A percentile compares a stretch with the other conserved stretches of the same genome.
Conservation (phyloP, 2,329 filamentous ascomycete species). For the Calonectria hawksworthii region DNA sequence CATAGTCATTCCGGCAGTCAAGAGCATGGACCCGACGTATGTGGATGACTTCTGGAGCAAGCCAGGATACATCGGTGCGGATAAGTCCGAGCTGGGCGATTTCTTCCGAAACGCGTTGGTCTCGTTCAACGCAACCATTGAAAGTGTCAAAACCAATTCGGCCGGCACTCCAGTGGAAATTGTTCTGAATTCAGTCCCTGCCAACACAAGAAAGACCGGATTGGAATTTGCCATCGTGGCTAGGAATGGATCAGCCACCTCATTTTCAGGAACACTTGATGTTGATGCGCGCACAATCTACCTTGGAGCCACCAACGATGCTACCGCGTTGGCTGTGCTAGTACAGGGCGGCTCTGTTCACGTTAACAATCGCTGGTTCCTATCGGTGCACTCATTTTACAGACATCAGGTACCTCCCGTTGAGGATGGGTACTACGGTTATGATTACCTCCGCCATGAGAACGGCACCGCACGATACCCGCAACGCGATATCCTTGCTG, state of each 20-base stretch:
- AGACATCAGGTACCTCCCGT: constrained; percentile 29
- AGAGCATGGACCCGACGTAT: constrained; percentile 28
- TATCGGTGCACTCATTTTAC: constrained; percentile 30
- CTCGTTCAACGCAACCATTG: constrained; percentile 4
- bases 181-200: neutral
- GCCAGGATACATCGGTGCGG: constrained; percentile 31
- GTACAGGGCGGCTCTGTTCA: constrained; percentile 7
- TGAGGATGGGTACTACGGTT: constrained; percentile 31
- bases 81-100: constrained; percentile 23
- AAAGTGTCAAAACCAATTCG: neutral
- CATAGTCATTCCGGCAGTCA: constrained; percentile 14
- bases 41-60: constrained; percentile 36
- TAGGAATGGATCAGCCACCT: neutral
- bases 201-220: neutral
- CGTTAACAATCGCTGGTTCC: constrained; percentile 27
- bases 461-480: constrained; percentile 29
- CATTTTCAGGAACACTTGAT: neutral
- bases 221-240: neutral
- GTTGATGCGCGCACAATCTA: neutral
- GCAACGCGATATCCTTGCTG: constrained; percentile 15
- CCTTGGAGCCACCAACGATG: neutral
- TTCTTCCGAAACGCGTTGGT: constrained; percentile 17
- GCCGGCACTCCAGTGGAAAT: neutral
- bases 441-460: constrained; percentile 29
- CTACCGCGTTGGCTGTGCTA: neutral